Conservation (phyloP, 345 rosid species). For the Dimocarpus longan region DNA sequence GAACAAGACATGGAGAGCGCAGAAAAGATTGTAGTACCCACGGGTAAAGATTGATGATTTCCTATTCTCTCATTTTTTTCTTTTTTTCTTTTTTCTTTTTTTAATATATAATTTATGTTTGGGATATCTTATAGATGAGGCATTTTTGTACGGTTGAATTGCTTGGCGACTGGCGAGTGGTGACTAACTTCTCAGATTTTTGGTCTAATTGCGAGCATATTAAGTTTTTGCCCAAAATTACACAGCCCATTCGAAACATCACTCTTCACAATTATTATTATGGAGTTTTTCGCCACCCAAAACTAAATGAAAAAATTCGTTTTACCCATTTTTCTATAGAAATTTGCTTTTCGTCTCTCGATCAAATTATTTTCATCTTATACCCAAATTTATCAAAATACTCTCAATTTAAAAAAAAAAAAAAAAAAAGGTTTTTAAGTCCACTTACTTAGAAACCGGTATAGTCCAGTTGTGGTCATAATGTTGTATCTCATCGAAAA, state of each 20-base stretch:
- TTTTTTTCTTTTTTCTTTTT: neutral
- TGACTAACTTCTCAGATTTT: neutral
- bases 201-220: neutral
- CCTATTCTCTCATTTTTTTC: neutral
- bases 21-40: conserved; percentile 63
- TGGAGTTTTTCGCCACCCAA: too few relatives aligned
- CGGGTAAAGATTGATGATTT: conserved; percentile 23
- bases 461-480: too few relatives aligned
- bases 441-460: too few relatives aligned
- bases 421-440: too few relatives aligned
- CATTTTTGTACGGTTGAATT: neutral
- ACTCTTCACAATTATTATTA: neutral
- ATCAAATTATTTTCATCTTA: too few relatives aligned
- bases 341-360: too few relatives aligned
- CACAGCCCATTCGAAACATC: neutral
- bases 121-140: conserved; percentile 1
- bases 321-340: too few relatives aligned
- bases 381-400: too few relatives aligned
- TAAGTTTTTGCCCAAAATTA: neutral
- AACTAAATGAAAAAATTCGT: too few relatives aligned
- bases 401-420: too few relatives aligned
- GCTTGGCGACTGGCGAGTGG: neutral
- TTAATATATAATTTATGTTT: neutral
- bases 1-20: conserved; percentile 70
- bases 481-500: too few relatives aligned